A percentile compares a stretch with the other conserved stretches of the same genome.
Conservation (phyloP, 2,329 filamentous ascomycete species). For the Microcera coccophila region DNA sequence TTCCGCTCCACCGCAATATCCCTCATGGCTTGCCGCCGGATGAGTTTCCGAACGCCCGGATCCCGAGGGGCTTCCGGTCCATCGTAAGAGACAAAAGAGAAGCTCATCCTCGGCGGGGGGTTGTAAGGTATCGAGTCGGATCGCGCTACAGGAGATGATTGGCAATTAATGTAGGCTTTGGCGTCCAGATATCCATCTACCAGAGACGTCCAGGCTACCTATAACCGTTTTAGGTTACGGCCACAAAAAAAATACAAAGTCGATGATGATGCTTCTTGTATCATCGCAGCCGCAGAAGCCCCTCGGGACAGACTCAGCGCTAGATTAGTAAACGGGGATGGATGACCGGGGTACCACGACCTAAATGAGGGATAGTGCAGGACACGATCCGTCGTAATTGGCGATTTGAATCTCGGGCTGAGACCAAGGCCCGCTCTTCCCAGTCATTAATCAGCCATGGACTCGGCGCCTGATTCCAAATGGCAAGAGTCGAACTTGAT, state of each 20-base stretch:
- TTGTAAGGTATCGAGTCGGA: no score
- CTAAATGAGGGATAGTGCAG: conserved; percentile 4
- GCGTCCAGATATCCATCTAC: background rate
- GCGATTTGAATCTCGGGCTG: conserved; percentile 1
- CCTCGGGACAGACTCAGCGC: background rate
- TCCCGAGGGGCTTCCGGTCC: conserved; percentile 5
- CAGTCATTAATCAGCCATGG: no score
- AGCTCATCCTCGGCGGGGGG: conserved; percentile 1
- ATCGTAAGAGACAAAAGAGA: conserved; percentile 11
- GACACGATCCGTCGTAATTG: background rate
- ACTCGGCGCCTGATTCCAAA: background rate
- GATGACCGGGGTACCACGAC: conserved; percentile 4
- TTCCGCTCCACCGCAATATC: conserved; percentile 5
- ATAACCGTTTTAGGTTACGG: background rate
- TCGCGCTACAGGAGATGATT: no score
- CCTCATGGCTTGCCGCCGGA: conserved; percentile 10
- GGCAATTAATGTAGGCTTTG: background rate
- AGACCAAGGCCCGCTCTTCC: no score
- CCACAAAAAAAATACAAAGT: background rate
- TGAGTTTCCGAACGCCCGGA: conserved; percentile 7
- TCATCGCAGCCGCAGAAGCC: background rate
- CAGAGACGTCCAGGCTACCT: conserved; percentile 2
- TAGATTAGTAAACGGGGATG: background rate
- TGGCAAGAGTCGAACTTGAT: background rate
- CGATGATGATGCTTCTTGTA: background rate